Percentiles rank a stretch among this genome's conserved stretches.
Evolutionary conservation across 306 rosid species (phyloP).

Genomic region (Dryas drummondii): DNA sequence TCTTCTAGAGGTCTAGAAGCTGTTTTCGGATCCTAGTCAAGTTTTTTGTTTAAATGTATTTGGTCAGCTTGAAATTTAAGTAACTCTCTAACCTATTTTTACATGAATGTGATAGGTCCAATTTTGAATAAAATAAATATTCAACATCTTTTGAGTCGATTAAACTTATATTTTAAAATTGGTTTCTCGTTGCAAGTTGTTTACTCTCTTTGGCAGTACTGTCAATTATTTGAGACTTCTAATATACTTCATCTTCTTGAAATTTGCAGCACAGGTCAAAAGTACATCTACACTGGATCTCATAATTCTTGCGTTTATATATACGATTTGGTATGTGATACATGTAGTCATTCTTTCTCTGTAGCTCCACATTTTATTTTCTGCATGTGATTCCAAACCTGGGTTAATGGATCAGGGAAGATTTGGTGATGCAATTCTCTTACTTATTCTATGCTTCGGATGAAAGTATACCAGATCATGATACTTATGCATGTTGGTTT

Average conservation of each 20-base stretch:
- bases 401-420: neutral
- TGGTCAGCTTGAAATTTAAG: neutral
- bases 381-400: neutral
- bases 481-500: neutral
- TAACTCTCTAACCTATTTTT: neutral
- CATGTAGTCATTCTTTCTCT: neutral
- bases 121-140: neutral
- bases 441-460: neutral
- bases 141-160: neutral
- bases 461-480: neutral
- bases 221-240: neutral
- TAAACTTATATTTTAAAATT: neutral
- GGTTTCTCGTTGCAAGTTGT: neutral
- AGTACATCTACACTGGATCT: constrained; percentile 93
- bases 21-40: neutral
- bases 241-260: constrained; percentile 7
- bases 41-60: neutral
- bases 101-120: neutral
- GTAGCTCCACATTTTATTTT: neutral
- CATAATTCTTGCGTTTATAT: constrained; percentile 66
- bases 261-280: constrained; percentile 90
- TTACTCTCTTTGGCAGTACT: neutral
- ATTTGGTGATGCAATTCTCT: no score
- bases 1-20: neutral
- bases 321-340: constrained; percentile 83